A percentile compares a stretch with the other conserved stretches of the same genome.
These are phyloP conservation scores for Phytopythium sindhum DNA, from an alignment of 352 stramenopile species.

Conservation along the genomic window DNA sequence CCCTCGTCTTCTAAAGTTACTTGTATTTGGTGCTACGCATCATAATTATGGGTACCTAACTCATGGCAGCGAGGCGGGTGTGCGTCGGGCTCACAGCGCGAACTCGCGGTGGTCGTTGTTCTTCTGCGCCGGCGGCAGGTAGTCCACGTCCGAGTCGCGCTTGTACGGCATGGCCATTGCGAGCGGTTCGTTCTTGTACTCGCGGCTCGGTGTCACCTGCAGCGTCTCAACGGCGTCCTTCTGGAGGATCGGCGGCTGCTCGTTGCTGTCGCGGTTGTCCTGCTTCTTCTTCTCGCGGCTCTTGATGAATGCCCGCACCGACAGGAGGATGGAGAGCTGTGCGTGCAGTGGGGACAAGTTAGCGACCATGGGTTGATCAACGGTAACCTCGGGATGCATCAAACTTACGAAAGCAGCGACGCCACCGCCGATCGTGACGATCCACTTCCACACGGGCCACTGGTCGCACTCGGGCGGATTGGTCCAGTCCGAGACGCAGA, in stretches of 20 bases:
- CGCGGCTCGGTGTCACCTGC: constrained; percentile 25
- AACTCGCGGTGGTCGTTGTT: constrained; percentile 35
- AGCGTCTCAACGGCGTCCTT: constrained; percentile 32
- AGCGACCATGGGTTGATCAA: not conserved
- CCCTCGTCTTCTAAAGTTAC: constrained; percentile 1
- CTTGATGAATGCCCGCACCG: constrained; percentile 40
- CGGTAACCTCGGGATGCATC: not conserved
- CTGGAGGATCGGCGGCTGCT: constrained; percentile 10
- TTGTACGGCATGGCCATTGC: constrained; percentile 19
- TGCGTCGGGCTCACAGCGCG: constrained; percentile 16
- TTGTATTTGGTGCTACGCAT: constrained; percentile 2
- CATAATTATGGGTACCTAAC: constrained; percentile 4
- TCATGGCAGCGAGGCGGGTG: not conserved
- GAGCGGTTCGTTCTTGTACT: constrained; percentile 15
- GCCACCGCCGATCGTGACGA: constrained; percentile 51
- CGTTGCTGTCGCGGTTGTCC: constrained; percentile 7
- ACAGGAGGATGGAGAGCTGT: constrained; percentile 53
- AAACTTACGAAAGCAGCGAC: constrained; percentile 42
- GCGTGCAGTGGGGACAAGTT: not conserved
- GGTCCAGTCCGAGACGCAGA: constrained; percentile 62
- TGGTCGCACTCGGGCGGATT: constrained; percentile 46
- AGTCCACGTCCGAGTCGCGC: constrained; percentile 21
- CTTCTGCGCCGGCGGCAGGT: constrained; percentile 13
- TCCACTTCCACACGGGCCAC: constrained; percentile 53
- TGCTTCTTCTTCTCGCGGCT: constrained; percentile 37